Conservation (phyloP, 129 eudicot species). For the Lactuca sativa region DNA sequence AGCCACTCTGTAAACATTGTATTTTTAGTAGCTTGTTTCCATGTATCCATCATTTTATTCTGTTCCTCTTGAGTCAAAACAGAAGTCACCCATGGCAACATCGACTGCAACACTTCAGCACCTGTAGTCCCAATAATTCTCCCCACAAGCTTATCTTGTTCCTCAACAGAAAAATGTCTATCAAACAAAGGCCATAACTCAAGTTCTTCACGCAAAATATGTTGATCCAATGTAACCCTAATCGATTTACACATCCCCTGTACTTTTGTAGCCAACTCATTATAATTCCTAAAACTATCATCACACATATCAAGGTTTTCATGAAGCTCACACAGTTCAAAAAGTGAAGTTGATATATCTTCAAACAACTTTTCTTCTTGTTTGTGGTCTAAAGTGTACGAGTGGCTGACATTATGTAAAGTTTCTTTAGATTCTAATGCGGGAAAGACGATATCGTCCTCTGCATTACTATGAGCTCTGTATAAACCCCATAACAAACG, state of each 20-base stretch:
- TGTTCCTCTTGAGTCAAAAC: conserved; percentile 99
- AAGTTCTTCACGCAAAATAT: conserved; percentile 93
- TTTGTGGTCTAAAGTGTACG: conserved; percentile 94
- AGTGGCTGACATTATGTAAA: conserved; percentile 93
- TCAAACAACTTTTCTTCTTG: conserved; percentile 94
- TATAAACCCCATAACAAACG: conserved; percentile 97
- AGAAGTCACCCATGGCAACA: conserved; percentile 99
- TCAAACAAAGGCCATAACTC: conserved; percentile 99
- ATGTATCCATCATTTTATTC: conserved; percentile 92
- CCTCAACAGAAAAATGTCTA: conserved; percentile 89
- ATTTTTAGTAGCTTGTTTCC: conserved; percentile 96
- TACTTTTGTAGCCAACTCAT: conserved; percentile 80
- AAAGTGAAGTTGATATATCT: conserved; percentile 85
- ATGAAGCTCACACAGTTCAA: conserved; percentile 74
- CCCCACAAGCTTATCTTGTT: conserved; percentile 95
- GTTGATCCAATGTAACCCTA: conserved; percentile 92
- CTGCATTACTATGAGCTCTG: conserved; percentile 97
- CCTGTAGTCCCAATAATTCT: conserved; percentile 98
- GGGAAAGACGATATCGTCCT: conserved; percentile 97
- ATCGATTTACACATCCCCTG: conserved; percentile 99
- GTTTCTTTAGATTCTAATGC: conserved; percentile 96
- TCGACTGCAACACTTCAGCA: conserved; percentile 96
- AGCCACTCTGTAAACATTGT: conserved; percentile 99
- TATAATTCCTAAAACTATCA: conserved; percentile 54
- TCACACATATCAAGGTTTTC: conserved; percentile 38